phyloP scores from a whole-genome alignment of 2,329 filamentous ascomycete species.

The Fusarium hainanense region DNA sequence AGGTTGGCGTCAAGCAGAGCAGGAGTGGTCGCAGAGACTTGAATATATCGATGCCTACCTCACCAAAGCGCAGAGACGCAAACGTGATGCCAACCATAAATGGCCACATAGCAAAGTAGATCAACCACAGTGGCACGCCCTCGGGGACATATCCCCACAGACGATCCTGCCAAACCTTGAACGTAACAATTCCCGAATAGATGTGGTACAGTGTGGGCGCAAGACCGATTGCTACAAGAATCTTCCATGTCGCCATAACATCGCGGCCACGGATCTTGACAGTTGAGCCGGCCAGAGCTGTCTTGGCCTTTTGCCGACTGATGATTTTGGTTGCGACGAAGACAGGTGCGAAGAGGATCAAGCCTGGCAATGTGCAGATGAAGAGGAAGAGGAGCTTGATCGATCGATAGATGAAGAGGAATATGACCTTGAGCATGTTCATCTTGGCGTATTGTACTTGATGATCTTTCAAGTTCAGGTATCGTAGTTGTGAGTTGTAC shows the following conservation, averaged over 20 bases:
- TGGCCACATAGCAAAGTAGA: slow-evolving; percentile 79
- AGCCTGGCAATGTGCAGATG: slow-evolving; percentile 84
- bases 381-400: slow-evolving; percentile 81
- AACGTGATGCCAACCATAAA: slow-evolving; percentile 91
- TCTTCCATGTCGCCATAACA: slow-evolving; percentile 94
- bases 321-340: slow-evolving; percentile 87
- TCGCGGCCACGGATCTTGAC: slow-evolving; percentile 91
- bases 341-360: slow-evolving; percentile 87
- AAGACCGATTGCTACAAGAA: slow-evolving; percentile 86
- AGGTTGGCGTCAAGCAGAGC: slow-evolving; percentile 84
- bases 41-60: slow-evolving; percentile 98
- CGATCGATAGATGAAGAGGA: slow-evolving; percentile 82
- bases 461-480: slow-evolving; percentile 90
- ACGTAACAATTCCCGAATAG: slow-evolving; percentile 79
- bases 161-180: slow-evolving; percentile 83
- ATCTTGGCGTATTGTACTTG: slow-evolving; percentile 93
- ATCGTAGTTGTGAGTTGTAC: slow-evolving; percentile 88
- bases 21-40: slow-evolving; percentile 92
- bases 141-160: slow-evolving; percentile 84
- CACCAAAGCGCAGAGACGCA: slow-evolving; percentile 91
- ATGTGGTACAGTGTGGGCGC: slow-evolving; percentile 84
- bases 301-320: slow-evolving; percentile 82
- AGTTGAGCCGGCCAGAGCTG: slow-evolving; percentile 84
- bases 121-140: slow-evolving; percentile 82
- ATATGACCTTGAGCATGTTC: slow-evolving; percentile 79